Evolutionary conservation across 2,329 filamentous ascomycete genomes (phyloP).

Genomic region (Fonsecaea erecta): DNA sequence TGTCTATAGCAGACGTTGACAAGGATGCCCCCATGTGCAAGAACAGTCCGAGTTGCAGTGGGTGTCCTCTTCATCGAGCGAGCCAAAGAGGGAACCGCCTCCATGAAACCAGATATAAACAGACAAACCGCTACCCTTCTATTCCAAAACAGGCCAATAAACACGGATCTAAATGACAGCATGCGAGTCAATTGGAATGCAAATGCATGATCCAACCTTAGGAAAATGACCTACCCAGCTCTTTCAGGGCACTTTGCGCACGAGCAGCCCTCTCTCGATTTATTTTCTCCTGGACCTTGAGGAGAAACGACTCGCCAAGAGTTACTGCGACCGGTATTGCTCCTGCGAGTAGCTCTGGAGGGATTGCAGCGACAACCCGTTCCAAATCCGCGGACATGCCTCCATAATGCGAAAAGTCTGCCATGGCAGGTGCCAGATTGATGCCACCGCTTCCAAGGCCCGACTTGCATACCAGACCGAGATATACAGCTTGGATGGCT

Average conservation of each 20-base stretch:
- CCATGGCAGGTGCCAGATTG: no score
- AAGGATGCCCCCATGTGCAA: not conserved
- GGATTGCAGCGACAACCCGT: not conserved
- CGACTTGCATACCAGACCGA: not conserved
- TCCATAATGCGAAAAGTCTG: no score
- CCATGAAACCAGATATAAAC: constrained; percentile 1
- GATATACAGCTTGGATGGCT: not conserved
- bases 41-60: not conserved
- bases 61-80: not conserved
- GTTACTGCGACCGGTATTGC: not conserved
- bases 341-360: not conserved
- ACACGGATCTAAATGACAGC: no score
- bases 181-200: no score
- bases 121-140: not conserved
- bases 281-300: not conserved
- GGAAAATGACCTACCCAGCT: not conserved
- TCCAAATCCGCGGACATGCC: not conserved
- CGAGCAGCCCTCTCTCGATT: not conserved
- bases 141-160: not conserved
- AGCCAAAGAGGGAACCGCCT: constrained; percentile 1
- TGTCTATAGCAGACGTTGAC: constrained; percentile 5
- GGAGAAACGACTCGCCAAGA: not conserved
- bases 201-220: not conserved
- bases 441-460: not conserved
- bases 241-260: not conserved